Percentiles rank a stretch among this genome's conserved stretches.
phyloP scores from a whole-genome alignment of 306 rosid species.

The Acacia acuminata region DNA sequence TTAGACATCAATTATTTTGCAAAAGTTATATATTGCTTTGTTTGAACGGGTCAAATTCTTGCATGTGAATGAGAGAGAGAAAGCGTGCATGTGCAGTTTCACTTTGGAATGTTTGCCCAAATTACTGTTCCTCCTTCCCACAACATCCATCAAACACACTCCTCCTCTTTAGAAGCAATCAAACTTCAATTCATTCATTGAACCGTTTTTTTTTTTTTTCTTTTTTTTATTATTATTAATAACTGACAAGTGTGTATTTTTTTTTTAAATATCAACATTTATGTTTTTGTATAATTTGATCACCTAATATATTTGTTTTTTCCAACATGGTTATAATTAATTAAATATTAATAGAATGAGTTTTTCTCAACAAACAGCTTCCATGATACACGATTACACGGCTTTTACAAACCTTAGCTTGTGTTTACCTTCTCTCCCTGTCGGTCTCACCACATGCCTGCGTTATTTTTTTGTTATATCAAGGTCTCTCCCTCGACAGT shows the following conservation, averaged over 20 bases:
- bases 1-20: not conserved
- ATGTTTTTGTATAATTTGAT: not conserved
- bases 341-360: too few species aligned
- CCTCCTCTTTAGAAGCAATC: not conserved
- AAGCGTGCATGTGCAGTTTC: not conserved
- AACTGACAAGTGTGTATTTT: not conserved
- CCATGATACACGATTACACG: not conserved
- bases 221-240: too few species aligned
- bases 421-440: slow-evolving; percentile 21
- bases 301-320: too few species aligned
- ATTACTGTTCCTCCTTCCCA: not conserved
- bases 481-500: too few species aligned
- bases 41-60: not conserved
- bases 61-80: not conserved
- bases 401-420: slow-evolving; percentile 3
- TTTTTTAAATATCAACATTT: not conserved
- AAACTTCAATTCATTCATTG: not conserved
- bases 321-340: not conserved
- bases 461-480: too few species aligned
- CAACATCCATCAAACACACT: not conserved
- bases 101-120: not conserved
- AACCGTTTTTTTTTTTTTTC: not conserved
- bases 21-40: not conserved
- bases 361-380: slow-evolving; percentile 1
- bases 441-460: slow-evolving; percentile 8